A percentile compares a stretch with the other conserved stretches of the same genome.
These are phyloP conservation scores for Mesembryanthemum crystallinum DNA, from an alignment of 148 eudicot genomes.

Conservation along the genomic window DNA sequence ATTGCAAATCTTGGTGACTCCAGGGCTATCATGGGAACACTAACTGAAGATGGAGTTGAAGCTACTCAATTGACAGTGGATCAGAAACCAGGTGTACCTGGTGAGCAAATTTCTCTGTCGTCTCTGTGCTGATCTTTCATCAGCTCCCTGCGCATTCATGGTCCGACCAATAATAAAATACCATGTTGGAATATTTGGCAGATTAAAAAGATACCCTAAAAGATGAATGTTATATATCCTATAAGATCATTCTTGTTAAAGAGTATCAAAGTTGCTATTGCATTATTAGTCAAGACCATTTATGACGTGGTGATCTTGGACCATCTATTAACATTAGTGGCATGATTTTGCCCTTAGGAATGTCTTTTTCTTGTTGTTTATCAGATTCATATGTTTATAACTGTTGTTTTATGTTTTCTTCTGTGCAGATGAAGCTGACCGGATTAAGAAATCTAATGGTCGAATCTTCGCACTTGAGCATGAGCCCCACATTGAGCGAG, in stretches of 20 bases:
- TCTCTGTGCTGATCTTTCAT: too few relatives aligned
- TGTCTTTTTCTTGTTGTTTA: background rate
- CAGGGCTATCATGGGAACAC: slow-evolving; percentile 67
- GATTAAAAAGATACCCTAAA: too few relatives aligned
- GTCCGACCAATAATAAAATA: too few relatives aligned
- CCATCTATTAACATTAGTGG: too few relatives aligned
- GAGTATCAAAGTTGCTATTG: too few relatives aligned
- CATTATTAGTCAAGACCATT: too few relatives aligned
- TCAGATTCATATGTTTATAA: background rate
- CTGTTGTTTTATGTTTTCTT: background rate
- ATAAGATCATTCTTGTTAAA: too few relatives aligned
- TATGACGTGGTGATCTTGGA: too few relatives aligned
- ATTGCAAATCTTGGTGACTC: slow-evolving; percentile 88
- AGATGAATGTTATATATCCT: too few relatives aligned
- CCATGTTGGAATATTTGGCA: too few relatives aligned
- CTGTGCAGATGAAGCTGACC: slow-evolving; percentile 52
- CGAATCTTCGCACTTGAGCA: slow-evolving; percentile 56
- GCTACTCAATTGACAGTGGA: slow-evolving; percentile 70
- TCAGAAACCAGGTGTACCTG: slow-evolving; percentile 64
- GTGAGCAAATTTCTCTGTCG: slow-evolving; percentile 28
- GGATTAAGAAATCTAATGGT: slow-evolving; percentile 57
- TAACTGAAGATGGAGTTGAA: slow-evolving; percentile 40
- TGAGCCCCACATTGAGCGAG: slow-evolving; percentile 66
- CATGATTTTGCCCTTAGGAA: too few relatives aligned
- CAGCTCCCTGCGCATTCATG: too few relatives aligned